These are phyloP conservation scores for Phaseolus lunatus DNA, from an alignment of 306 rosid genomes.

Conservation along the genomic window DNA sequence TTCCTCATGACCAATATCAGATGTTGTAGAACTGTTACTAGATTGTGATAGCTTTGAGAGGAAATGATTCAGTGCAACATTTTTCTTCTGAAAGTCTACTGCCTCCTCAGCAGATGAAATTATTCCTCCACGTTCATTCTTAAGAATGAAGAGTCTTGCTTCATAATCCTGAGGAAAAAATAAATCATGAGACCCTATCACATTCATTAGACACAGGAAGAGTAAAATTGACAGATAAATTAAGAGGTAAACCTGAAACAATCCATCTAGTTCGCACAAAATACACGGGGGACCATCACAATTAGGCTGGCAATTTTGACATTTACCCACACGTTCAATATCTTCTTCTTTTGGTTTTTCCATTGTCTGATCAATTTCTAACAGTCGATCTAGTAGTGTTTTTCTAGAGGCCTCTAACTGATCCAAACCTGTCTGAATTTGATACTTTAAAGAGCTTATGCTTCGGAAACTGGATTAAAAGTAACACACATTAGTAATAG, in stretches of 20 bases:
- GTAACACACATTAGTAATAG: slow-evolving; percentile 39
- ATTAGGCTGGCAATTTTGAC: slow-evolving; percentile 77
- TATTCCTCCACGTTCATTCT: slow-evolving; percentile 72
- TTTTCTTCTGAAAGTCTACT: slow-evolving; percentile 82
- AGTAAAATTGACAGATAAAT: slow-evolving; percentile 46
- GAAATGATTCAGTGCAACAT: slow-evolving; percentile 75
- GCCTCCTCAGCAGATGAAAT: slow-evolving; percentile 93
- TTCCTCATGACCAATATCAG: slow-evolving; percentile 57
- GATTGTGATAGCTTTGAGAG: slow-evolving; percentile 71
- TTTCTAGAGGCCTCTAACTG: slow-evolving; percentile 81
- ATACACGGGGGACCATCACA: slow-evolving; percentile 83
- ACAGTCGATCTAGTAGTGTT: slow-evolving; percentile 74
- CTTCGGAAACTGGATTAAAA: slow-evolving; percentile 74
- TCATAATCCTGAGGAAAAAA: slow-evolving; percentile 70
- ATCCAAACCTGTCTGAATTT: slow-evolving; percentile 90
- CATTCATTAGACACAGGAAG: slow-evolving; percentile 7
- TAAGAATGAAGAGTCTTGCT: slow-evolving; percentile 86
- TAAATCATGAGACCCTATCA: slow-evolving; percentile 33
- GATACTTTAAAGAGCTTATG: slow-evolving; percentile 76
- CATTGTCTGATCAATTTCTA: slow-evolving; percentile 84
- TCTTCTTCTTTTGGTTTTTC: slow-evolving; percentile 87
- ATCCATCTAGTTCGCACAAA: slow-evolving; percentile 82
- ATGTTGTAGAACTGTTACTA: slow-evolving; percentile 52
- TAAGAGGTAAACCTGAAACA: slow-evolving; percentile 74
- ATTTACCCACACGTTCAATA: slow-evolving; percentile 79